Evolutionary conservation across 768 basidiomycete genomes (phyloP).

Genomic region (Mycena venus): DNA sequence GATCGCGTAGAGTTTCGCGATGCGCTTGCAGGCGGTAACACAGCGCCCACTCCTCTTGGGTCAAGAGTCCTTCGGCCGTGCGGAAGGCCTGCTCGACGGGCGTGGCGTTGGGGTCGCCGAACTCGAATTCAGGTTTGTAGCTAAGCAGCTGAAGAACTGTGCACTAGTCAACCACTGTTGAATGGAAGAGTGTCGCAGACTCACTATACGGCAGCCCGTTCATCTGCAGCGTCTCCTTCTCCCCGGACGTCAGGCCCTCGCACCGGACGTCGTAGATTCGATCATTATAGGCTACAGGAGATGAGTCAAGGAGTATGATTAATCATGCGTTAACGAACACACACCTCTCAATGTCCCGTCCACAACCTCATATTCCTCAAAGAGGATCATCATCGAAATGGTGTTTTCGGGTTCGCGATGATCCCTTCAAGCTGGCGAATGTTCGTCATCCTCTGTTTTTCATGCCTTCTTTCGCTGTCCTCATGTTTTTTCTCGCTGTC

Average conservation of each 20-base stretch:
- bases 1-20: neutral
- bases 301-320: neutral
- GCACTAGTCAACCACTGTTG: neutral
- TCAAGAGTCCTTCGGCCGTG: neutral
- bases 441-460: neutral
- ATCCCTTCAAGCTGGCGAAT: neutral
- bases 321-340: neutral
- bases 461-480: too few species aligned
- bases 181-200: neutral
- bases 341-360: neutral
- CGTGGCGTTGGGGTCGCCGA: neutral
- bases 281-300: neutral
- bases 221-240: neutral
- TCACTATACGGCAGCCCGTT: neutral
- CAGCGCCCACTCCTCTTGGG: neutral
- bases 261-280: neutral
- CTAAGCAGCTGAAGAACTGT: neutral
- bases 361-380: constrained; percentile 2
- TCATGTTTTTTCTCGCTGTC: neutral
- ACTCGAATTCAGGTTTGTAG: neutral
- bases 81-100: neutral
- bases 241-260: neutral
- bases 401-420: neutral
- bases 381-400: neutral
- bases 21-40: neutral